These are phyloP conservation scores for Cnidoscolus chayamansa DNA, from an alignment of 441 rosid genomes.

Conservation along the genomic window DNA sequence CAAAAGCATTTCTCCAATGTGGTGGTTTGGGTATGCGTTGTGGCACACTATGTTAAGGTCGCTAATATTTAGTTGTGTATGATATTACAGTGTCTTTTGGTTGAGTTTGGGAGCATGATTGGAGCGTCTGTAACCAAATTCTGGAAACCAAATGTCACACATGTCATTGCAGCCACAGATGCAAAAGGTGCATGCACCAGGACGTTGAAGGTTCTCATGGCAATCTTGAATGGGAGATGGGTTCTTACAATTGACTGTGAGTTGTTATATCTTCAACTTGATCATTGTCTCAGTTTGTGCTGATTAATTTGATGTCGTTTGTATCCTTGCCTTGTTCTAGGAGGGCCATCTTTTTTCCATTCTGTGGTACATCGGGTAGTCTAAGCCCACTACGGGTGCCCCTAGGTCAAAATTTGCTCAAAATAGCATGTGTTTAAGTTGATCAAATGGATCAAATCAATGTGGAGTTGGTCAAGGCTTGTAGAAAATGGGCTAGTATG, in stretches of 20 bases:
- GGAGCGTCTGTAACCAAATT: conserved; percentile 59
- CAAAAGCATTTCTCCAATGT: neutral
- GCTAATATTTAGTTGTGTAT: conserved; percentile 10
- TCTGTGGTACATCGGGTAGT: neutral
- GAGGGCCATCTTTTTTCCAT: neutral
- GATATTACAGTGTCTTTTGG: conserved; percentile 47
- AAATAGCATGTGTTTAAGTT: neutral
- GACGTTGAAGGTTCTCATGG: conserved; percentile 82
- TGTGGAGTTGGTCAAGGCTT: neutral
- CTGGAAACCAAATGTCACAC: conserved; percentile 77
- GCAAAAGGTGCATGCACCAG: conserved; percentile 69
- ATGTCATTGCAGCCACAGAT: conserved; percentile 75
- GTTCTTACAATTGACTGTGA: conserved; percentile 68
- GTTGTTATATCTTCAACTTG: conserved; percentile 24
- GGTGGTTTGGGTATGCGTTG: neutral
- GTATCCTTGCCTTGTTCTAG: neutral
- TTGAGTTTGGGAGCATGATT: conserved; percentile 46
- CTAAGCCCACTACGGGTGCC: neutral
- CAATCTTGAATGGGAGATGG: conserved; percentile 79
- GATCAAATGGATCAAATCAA: neutral
- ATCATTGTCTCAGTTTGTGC: neutral
- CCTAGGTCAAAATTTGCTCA: neutral
- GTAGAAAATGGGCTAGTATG: neutral
- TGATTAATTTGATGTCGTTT: neutral
- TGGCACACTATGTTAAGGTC: neutral